Evolutionary conservation across 2,329 filamentous ascomycete genomes (phyloP), one percentile per base, ranked within the genome.

Genomic region (Laburnicola sp.): DNA sequence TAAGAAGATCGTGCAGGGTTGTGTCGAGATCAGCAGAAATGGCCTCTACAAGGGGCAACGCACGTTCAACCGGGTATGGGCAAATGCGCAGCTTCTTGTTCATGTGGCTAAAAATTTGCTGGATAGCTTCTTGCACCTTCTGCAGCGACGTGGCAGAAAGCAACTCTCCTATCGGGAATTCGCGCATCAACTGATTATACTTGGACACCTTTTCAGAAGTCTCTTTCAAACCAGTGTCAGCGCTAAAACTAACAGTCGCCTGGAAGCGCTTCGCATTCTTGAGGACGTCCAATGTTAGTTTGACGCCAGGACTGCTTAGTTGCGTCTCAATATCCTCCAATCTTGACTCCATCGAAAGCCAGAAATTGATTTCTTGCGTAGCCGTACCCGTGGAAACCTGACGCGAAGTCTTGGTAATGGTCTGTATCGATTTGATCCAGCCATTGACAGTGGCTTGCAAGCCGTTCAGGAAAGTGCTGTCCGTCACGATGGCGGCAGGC

Each of bases 351-450:
- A 99, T 96, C 2, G 91, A 95, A 44, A 99, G 75, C 94, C 94
- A 99, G 69, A 99, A 99, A 73, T 97, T 97, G 73, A 99, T 96
- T 74, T 99, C 94, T 72, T 97, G 94, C 50, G 90, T 93, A 28
- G 94, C 94, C 22, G 91, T 96, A 28, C 86, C 81, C 59, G 82
- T 80, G 71, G 86, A 70, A 0, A 90, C 86, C 64, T 99, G 94
- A 66, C 91, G 86, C 35, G 91, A 90, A 79, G 96, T 88, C 75
- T 95, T 95, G 34, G 94, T 99, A 62, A 97, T 95, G 41, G 88
- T 87, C 72, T 97, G 93, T 59, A 99, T 99, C 8, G 93, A 96
- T 76, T 96, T 96, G 76, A 99, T 99, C 94, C 94, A 99, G 57
- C 87, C 87, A 72, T 97, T 99, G 54, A 97, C 94, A 42, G 87